Percentiles rank a stretch among this genome's conserved stretches.
phyloP scores from a whole-genome alignment of 2,329 filamentous ascomycete genomes.

The Pestalotiopsis sp. region DNA sequence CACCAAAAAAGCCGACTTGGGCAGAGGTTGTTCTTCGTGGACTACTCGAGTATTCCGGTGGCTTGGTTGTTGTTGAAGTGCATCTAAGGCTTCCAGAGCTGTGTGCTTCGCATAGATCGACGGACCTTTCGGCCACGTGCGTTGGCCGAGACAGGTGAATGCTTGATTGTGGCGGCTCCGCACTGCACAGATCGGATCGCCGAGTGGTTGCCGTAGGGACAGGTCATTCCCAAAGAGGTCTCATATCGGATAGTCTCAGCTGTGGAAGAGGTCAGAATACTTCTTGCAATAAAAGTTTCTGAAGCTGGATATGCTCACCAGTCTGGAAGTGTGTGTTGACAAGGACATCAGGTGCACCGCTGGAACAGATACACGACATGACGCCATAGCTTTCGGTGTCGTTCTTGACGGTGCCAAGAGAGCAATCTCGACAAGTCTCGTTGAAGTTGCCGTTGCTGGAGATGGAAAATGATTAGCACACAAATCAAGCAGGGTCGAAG shows the following conservation, averaged over 20 bases:
- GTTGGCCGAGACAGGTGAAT: not conserved
- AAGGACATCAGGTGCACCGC: not conserved
- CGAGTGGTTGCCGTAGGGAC: not conserved
- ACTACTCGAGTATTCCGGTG: not conserved
- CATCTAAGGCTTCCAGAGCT: constrained; percentile 6
- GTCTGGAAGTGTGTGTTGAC: constrained; percentile 12
- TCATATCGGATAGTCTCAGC: constrained; percentile 11
- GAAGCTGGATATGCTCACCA: not conserved
- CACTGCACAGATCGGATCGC: constrained; percentile 10
- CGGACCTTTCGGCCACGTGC: constrained; percentile 3
- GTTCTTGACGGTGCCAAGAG: constrained; percentile 10
- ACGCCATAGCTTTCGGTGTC: constrained; percentile 12
- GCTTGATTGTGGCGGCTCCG: not conserved
- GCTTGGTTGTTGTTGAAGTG: not conserved
- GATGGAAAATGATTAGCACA: not conserved
- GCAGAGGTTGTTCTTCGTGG: not conserved
- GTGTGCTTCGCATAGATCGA: constrained; percentile 6
- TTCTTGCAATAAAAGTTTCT: not conserved
- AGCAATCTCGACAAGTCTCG: constrained; percentile 11
- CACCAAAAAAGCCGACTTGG: not conserved
- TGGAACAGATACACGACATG: constrained; percentile 10
- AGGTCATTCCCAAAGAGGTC: constrained; percentile 11
- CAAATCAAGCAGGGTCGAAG: not conserved
- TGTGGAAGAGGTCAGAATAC: not conserved
- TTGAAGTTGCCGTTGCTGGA: constrained; percentile 14